Evolutionary conservation across 2,329 filamentous ascomycete genomes (phyloP).

Genomic region (Arthrobotrys pseudoclavata): DNA sequence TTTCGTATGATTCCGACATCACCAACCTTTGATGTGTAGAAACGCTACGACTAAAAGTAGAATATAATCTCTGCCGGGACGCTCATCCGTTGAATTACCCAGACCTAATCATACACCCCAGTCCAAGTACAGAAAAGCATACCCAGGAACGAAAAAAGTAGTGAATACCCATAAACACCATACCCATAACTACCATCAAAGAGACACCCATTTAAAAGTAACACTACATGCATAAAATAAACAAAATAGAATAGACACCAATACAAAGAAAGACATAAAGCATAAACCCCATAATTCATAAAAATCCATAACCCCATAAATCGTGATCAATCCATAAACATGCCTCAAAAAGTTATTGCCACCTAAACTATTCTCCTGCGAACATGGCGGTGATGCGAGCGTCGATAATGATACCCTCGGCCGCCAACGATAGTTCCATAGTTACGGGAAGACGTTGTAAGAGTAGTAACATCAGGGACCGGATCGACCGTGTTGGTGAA

Average conservation of each 20-base stretch:
- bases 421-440: background rate
- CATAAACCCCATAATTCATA: background rate
- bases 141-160: background rate
- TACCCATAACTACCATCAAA: too few species aligned
- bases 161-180: background rate
- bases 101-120: too few species aligned
- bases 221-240: background rate
- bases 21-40: too few species aligned
- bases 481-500: background rate
- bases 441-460: background rate
- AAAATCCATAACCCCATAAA: background rate
- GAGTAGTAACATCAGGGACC: background rate
- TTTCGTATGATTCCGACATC: background rate
- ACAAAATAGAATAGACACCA: background rate
- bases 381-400: conserved; percentile 26
- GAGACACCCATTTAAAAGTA: background rate
- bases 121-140: background rate
- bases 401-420: conserved; percentile 34
- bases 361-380: conserved; percentile 1
- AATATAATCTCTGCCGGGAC: too few species aligned
- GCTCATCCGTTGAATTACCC: too few species aligned
- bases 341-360: background rate
- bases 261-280: background rate
- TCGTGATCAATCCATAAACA: conserved; percentile 11
- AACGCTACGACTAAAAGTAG: too few species aligned